Conservation (phyloP, 441 rosid genomes). For the Aleurites moluccanus region DNA sequence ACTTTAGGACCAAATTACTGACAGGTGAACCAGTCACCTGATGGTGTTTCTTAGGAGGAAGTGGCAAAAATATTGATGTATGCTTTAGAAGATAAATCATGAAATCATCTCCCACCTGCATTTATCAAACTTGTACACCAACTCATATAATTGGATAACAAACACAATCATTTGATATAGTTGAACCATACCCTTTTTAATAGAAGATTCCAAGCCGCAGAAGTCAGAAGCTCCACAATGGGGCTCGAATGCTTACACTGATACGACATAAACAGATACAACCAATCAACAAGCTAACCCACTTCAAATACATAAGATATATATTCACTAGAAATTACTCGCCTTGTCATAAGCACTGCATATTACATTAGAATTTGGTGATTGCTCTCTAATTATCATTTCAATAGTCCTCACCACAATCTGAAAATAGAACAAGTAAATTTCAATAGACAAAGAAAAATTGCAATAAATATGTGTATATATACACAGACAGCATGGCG, state of each 20-base stretch:
- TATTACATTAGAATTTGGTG: constrained; percentile 41
- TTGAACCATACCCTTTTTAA: constrained; percentile 53
- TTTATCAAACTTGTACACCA: constrained; percentile 4
- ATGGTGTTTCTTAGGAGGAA: constrained; percentile 45
- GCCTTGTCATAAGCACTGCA: constrained; percentile 63
- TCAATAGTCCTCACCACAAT: constrained; percentile 60
- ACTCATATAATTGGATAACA: background rate
- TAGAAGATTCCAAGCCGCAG: constrained; percentile 71
- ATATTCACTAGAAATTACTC: background rate
- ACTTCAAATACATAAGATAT: background rate
- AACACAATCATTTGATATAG: background rate
- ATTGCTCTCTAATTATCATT: constrained; percentile 28
- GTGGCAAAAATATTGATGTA: constrained; percentile 64
- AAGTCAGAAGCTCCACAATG: constrained; percentile 51
- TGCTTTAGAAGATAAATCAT: constrained; percentile 68
- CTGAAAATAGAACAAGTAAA: constrained; percentile 32
- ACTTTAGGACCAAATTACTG: constrained; percentile 29
- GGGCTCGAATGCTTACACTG: constrained; percentile 55
- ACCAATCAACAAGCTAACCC: background rate
- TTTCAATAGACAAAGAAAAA: background rate
- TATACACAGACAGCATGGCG: background rate
- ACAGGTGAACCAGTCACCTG: constrained; percentile 84
- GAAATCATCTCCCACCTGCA: constrained; percentile 71
- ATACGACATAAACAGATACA: background rate
- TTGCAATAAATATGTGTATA: background rate